These are phyloP conservation scores for Cucurbita argyrosperma DNA, from an alignment of 306 rosid genomes.

Conservation along the genomic window DNA sequence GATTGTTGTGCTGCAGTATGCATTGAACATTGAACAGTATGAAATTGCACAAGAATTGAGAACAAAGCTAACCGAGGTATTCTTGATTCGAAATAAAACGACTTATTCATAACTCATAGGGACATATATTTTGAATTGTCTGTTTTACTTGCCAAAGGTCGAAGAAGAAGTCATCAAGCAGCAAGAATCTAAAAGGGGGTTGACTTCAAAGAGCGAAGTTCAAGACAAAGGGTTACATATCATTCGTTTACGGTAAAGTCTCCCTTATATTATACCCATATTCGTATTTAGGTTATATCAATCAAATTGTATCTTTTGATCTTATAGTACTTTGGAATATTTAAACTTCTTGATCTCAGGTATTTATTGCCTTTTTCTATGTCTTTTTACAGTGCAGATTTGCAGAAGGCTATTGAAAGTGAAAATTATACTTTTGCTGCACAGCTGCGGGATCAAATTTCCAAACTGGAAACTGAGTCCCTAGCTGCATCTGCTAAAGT, in stretches of 20 bases:
- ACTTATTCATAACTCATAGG: background rate
- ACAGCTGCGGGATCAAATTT: slow-evolving; percentile 53
- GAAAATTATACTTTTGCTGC: slow-evolving; percentile 81
- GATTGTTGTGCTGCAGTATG: slow-evolving; percentile 38
- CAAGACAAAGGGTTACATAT: slow-evolving; percentile 71
- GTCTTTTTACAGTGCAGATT: slow-evolving; percentile 50
- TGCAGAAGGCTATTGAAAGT: slow-evolving; percentile 56
- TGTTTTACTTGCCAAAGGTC: slow-evolving; percentile 26
- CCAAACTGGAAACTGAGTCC: slow-evolving; percentile 68
- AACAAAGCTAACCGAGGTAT: slow-evolving; percentile 73
- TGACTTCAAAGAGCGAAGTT: slow-evolving; percentile 75
- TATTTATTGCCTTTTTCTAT: slow-evolving; percentile 4
- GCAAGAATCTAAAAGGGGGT: slow-evolving; percentile 68
- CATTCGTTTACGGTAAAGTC: slow-evolving; percentile 51
- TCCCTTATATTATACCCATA: slow-evolving; percentile 1
- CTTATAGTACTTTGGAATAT: background rate
- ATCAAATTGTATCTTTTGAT: background rate
- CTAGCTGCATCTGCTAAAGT: slow-evolving; percentile 76
- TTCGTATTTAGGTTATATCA: slow-evolving; percentile 11
- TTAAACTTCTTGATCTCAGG: background rate
- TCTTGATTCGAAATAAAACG: background rate
- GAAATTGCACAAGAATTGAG: slow-evolving; percentile 77
- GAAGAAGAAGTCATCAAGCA: slow-evolving; percentile 67
- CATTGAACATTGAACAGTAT: slow-evolving; percentile 77
- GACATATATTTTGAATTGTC: background rate